Conservation (phyloP, 2,329 filamentous ascomycete genomes). For the Verticillium zaregamsianum region DNA sequence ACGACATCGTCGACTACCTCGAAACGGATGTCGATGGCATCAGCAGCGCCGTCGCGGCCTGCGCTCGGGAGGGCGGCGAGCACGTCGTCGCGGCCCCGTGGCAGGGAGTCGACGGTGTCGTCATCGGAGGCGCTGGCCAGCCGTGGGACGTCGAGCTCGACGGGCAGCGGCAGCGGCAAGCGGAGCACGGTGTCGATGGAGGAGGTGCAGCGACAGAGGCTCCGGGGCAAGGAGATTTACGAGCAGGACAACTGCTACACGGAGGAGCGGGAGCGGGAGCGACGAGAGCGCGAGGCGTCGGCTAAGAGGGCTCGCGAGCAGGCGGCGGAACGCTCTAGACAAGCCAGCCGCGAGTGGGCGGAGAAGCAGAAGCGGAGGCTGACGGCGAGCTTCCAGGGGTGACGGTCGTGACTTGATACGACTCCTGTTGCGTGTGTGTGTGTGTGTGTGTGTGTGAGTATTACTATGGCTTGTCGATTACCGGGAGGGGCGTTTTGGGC, state of each 20-base stretch:
- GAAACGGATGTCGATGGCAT: conserved; percentile 14
- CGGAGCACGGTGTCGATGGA: conserved; percentile 46
- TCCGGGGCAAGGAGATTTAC: conserved; percentile 50
- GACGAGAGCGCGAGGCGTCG: conserved; percentile 47
- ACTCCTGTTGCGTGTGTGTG: background rate
- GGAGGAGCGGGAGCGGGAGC: conserved; percentile 48
- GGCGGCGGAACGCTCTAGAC: conserved; percentile 57
- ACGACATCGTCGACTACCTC: background rate
- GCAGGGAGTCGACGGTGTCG: conserved; percentile 5
- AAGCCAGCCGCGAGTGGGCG: conserved; percentile 58
- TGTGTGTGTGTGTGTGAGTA: background rate
- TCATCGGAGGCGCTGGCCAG: conserved; percentile 14
- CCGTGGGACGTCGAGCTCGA: conserved; percentile 42
- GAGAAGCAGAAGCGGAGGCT: conserved; percentile 44
- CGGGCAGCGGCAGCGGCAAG: conserved; percentile 31
- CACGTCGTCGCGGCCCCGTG: conserved; percentile 6
- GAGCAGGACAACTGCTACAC: conserved; percentile 44
- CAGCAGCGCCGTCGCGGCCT: background rate
- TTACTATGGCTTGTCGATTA: background rate
- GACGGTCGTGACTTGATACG: background rate
- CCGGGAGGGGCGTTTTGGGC: background rate
- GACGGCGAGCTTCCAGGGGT: background rate
- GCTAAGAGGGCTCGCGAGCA: conserved; percentile 53
- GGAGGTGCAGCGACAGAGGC: conserved; percentile 45
- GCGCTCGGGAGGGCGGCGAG: background rate